A percentile compares a stretch with the other conserved stretches of the same genome.
Conservation (phyloP, 306 rosid genomes). For the Quercus cerris region DNA sequence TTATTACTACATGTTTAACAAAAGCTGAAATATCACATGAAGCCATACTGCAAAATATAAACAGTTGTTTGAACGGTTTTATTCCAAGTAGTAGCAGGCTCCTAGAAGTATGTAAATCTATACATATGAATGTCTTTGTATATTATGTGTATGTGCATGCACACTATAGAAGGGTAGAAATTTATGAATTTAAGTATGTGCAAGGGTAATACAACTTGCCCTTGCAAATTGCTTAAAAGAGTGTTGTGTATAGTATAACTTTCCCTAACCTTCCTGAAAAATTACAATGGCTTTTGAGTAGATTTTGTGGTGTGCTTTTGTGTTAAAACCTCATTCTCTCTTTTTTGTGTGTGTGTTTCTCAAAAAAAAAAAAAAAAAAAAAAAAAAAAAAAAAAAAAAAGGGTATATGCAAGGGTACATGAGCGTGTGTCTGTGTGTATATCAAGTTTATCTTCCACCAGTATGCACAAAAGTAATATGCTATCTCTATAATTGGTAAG, state of each 20-base stretch:
- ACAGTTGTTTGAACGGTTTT: background rate
- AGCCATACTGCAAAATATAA: background rate
- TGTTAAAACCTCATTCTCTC: too few relatives aligned
- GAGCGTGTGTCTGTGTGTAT: background rate
- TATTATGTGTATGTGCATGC: background rate
- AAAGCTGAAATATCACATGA: background rate
- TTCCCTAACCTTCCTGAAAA: too few relatives aligned
- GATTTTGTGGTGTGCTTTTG: too few relatives aligned
- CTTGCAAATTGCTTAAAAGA: too few relatives aligned
- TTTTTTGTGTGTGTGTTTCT: too few relatives aligned
- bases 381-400: too few relatives aligned
- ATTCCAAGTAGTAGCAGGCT: background rate
- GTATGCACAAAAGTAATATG: background rate
- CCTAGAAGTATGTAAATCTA: background rate
- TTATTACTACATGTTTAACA: background rate
- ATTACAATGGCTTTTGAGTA: too few relatives aligned
- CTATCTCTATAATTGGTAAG: background rate
- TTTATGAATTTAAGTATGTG: background rate
- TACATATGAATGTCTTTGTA: background rate
- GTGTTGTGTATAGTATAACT: too few relatives aligned
- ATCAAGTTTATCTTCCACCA: background rate
- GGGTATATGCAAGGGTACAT: background rate
- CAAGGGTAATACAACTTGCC: background rate
- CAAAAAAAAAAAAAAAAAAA: too few relatives aligned
- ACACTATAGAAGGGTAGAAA: background rate